Evolutionary conservation across 768 basidiomycete species (phyloP).

Genomic region (Multifurca ochricompacta): DNA sequence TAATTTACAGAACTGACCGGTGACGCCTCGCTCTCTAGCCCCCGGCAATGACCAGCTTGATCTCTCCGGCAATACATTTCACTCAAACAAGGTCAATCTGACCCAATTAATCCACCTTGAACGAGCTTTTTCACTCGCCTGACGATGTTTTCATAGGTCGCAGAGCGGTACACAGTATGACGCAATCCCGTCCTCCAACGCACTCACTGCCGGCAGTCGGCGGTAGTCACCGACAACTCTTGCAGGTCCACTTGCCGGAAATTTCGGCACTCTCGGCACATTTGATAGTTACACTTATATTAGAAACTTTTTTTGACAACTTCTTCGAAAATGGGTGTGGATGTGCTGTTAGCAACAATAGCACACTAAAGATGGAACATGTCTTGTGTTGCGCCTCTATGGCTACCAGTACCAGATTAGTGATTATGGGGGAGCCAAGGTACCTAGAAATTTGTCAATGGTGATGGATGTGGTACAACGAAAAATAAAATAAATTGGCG

Average conservation of each 20-base stretch:
- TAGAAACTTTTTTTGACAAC: background rate
- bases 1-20: background rate
- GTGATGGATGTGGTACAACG: no score
- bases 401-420: no score
- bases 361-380: no score
- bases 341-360: no score
- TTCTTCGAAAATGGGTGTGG: background rate
- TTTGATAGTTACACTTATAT: background rate
- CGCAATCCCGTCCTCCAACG: background rate
- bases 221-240: background rate
- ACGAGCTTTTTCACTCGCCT: background rate
- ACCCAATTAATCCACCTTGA: background rate
- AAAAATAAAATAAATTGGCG: no score
- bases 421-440: no score
- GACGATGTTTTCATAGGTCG: background rate
- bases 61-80: no score
- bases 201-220: background rate
- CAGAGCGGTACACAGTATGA: background rate
- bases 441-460: no score
- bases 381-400: no score
- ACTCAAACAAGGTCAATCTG: background rate
- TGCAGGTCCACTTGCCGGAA: background rate
- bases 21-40: conserved; percentile 8
- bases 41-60: background rate
- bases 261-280: no score